Conservation (phyloP, 139 green algal genomes). For the Desmodesmus armatus region DNA sequence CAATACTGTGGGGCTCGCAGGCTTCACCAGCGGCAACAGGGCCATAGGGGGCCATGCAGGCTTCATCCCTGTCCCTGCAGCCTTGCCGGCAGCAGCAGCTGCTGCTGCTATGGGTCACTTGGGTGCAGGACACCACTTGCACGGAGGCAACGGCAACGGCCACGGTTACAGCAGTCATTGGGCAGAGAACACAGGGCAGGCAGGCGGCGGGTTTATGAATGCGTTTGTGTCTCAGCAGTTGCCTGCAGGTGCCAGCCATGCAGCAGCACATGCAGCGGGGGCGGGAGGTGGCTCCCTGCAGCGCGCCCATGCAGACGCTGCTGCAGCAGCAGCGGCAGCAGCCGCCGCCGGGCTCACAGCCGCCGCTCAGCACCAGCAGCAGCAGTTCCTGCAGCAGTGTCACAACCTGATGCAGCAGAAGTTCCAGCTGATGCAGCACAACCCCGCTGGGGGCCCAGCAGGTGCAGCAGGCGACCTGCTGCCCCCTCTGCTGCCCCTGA, state of each 20-base stretch:
- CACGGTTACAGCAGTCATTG: constrained; percentile 28
- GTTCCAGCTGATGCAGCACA: constrained; percentile 27
- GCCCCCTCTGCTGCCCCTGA: neutral
- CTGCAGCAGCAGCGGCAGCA: constrained; percentile 15
- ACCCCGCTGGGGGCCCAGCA: neutral
- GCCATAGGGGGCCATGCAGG: constrained; percentile 4
- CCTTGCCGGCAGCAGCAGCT: neutral
- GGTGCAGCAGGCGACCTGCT: neutral
- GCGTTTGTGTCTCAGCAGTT: constrained; percentile 14
- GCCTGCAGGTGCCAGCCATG: neutral
- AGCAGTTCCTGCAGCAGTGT: constrained; percentile 34
- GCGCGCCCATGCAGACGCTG: neutral
- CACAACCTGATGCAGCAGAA: constrained; percentile 31
- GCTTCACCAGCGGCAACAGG: neutral
- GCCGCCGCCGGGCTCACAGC: too few relatives aligned
- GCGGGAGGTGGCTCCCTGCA: too few relatives aligned
- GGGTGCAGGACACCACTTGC: neutral
- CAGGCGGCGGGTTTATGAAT: neutral
- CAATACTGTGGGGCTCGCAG: constrained; percentile 24
- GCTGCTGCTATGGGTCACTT: neutral
- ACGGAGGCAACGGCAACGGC: too few relatives aligned
- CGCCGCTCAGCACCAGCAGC: constrained; percentile 26
- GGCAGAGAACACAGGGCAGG: constrained; percentile 31
- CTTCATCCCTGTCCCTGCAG: constrained; percentile 4
- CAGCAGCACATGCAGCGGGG: constrained; percentile 32